phyloP scores from a whole-genome alignment of 176 grass and related monocot genomes.

The Alopecurus myosuroides region DNA sequence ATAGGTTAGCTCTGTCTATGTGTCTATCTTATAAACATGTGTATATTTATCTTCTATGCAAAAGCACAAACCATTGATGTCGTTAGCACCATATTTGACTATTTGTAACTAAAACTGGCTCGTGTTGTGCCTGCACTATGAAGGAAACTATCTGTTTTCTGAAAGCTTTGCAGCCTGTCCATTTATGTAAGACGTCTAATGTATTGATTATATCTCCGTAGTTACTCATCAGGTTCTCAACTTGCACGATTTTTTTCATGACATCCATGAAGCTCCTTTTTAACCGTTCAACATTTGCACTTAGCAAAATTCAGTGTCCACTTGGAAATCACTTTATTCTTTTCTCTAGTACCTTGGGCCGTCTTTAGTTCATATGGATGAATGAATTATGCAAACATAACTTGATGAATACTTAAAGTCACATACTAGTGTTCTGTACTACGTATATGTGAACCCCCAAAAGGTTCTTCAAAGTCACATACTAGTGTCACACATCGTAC shows the following conservation, averaged over 20 bases:
- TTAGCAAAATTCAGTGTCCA: background rate
- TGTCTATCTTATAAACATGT: background rate
- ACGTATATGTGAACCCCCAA: background rate
- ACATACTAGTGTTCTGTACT: background rate
- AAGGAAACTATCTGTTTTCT: background rate
- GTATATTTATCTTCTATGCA: background rate
- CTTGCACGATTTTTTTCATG: background rate
- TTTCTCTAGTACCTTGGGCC: background rate
- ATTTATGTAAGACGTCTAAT: background rate
- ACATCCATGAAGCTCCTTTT: background rate
- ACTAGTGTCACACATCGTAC: background rate
- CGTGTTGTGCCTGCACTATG: background rate
- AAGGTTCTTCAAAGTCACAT: background rate
- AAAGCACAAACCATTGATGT: background rate
- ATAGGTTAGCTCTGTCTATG: background rate
- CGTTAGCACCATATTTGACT: background rate
- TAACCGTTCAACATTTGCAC: conserved; percentile 7
- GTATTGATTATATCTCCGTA: background rate
- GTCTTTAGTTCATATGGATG: background rate
- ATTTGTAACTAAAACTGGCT: background rate
- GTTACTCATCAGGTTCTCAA: background rate
- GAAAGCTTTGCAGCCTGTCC: background rate
- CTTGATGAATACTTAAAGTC: background rate
- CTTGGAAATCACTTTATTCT: background rate
- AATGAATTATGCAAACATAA: background rate